Conservation (phyloP, 2,329 filamentous ascomycete species). For the Tolypocladium paradoxum region DNA sequence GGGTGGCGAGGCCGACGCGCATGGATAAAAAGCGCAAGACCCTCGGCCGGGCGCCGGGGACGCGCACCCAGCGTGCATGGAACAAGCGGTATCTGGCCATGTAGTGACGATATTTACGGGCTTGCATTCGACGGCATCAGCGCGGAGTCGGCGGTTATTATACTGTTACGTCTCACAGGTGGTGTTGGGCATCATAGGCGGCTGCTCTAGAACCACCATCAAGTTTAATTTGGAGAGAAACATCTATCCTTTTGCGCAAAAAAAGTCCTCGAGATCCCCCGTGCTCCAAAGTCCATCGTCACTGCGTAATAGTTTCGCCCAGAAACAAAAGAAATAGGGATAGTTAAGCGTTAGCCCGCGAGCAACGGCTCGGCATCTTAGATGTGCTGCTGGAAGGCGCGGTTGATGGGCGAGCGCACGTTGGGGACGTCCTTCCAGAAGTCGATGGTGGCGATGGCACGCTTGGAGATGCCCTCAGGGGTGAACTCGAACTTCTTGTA, state of each 20-base stretch:
- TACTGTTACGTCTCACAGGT: background rate
- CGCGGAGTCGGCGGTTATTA: slow-evolving; percentile 1
- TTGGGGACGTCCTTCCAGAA: slow-evolving; percentile 94
- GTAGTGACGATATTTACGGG: background rate
- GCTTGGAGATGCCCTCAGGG: slow-evolving; percentile 91
- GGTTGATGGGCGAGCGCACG: slow-evolving; percentile 90
- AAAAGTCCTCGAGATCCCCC: slow-evolving; percentile 11
- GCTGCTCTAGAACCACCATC: background rate
- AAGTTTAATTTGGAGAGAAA: background rate
- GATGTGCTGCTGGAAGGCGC: slow-evolving; percentile 94
- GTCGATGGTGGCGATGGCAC: slow-evolving; percentile 79
- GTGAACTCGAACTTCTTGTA: slow-evolving; percentile 99
- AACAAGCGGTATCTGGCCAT: background rate
- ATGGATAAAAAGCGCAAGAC: background rate
- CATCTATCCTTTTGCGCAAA: slow-evolving; percentile 11
- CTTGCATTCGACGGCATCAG: slow-evolving; percentile 1
- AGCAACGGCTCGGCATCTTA: slow-evolving; percentile 34
- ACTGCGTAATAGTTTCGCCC: slow-evolving; percentile 12
- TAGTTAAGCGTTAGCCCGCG: background rate
- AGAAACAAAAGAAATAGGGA: slow-evolving; percentile 1
- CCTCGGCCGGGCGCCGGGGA: background rate
- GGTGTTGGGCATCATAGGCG: background rate
- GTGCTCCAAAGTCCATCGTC: slow-evolving; percentile 15
- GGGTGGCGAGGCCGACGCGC: background rate
- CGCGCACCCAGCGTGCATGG: background rate